A percentile compares a stretch with the other conserved stretches of the same genome.
Conservation (phyloP, 805 yeast species). For the Hanseniaspora pseudoguilliermondii region DNA sequence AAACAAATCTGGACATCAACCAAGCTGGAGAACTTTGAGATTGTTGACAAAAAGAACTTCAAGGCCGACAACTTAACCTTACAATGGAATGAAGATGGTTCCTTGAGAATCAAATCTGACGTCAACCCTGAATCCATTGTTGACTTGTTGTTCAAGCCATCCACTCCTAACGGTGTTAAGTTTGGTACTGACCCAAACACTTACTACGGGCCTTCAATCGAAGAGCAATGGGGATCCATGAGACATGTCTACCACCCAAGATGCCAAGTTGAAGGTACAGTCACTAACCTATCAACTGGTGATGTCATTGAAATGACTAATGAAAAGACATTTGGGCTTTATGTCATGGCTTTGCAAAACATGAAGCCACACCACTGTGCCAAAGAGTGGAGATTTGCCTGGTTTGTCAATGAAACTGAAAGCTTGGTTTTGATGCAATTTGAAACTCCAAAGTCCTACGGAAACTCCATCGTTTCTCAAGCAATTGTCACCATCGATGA, state of each 20-base stretch:
- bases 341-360: constrained; percentile 93
- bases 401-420: constrained; percentile 65
- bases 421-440: constrained; percentile 87
- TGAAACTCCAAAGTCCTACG: constrained; percentile 86
- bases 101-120: constrained; percentile 43
- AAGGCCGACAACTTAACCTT: constrained; percentile 62
- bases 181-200: constrained; percentile 83
- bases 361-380: constrained; percentile 99
- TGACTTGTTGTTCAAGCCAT: constrained; percentile 48
- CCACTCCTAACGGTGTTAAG: constrained; percentile 63
- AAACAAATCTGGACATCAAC: constrained; percentile 76
- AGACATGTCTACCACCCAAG: constrained; percentile 96
- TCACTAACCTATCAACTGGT: constrained; percentile 33
- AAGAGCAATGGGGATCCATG: constrained; percentile 94
- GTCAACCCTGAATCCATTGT: constrained; percentile 61
- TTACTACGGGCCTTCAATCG: constrained; percentile 68
- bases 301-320: constrained; percentile 19
- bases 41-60: constrained; percentile 57
- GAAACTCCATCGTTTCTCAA: constrained; percentile 61
- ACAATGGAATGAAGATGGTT: constrained; percentile 41
- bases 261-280: constrained; percentile 53
- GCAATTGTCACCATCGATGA: constrained; percentile 61
- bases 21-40: constrained; percentile 62
- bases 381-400: constrained; percentile 85
- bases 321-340: constrained; percentile 36